These are phyloP conservation scores for Globisporangium spinosum DNA, from an alignment of 352 stramenopile species.

Conservation along the genomic window DNA sequence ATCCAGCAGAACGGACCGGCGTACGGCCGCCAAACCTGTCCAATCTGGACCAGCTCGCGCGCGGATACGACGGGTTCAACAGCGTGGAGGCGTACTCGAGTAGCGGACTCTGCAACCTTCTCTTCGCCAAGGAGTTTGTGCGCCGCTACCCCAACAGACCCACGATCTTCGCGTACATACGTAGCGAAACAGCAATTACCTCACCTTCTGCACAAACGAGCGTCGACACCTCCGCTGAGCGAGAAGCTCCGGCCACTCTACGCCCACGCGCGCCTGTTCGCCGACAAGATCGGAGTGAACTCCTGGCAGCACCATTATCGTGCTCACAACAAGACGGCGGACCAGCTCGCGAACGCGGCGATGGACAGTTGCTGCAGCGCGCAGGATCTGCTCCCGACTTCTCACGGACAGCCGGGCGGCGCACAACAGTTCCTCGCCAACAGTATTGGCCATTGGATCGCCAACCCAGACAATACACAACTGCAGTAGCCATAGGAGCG, in stretches of 20 bases:
- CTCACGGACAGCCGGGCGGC: too few species aligned
- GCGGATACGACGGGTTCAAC: constrained; percentile 22
- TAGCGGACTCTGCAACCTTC: constrained; percentile 32
- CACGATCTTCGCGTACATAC: constrained; percentile 26
- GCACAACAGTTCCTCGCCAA: too few species aligned
- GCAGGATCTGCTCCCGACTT: neutral
- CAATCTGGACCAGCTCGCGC: constrained; percentile 23
- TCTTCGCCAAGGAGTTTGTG: constrained; percentile 24
- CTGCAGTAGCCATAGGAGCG: too few species aligned
- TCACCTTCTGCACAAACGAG: too few species aligned
- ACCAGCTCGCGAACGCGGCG: neutral
- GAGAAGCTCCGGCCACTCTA: neutral
- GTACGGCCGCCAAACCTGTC: constrained; percentile 22
- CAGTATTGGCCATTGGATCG: too few species aligned
- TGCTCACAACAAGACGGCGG: neutral
- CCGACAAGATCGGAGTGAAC: neutral
- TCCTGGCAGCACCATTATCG: neutral
- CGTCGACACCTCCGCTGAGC: too few species aligned
- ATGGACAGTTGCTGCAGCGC: neutral
- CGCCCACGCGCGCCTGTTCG: neutral
- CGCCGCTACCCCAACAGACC: constrained; percentile 24
- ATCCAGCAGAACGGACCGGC: constrained; percentile 22
- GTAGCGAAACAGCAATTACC: too few species aligned
- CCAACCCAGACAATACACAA: too few species aligned
- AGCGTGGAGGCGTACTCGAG: constrained; percentile 23